Percentiles rank a stretch among this genome's conserved stretches.
Conservation (phyloP, 2,329 filamentous ascomycete genomes). For the Venturiaceae sp. region DNA sequence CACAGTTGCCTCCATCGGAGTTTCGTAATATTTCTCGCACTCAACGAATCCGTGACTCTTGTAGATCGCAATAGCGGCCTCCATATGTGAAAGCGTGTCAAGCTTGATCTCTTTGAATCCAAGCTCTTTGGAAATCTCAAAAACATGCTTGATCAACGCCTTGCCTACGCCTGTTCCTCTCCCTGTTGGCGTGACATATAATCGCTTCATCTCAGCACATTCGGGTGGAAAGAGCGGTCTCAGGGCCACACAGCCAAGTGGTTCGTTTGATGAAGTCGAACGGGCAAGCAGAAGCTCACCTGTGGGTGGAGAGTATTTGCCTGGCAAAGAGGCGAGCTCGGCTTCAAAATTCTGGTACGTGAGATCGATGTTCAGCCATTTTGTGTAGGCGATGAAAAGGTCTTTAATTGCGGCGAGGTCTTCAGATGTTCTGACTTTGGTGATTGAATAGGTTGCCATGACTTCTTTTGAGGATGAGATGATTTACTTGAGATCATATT, state of each 20-base stretch:
- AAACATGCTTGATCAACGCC: constrained; percentile 33
- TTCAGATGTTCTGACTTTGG: not conserved
- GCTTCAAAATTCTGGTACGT: constrained; percentile 45
- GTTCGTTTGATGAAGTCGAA: constrained; percentile 13
- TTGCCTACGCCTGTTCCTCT: constrained; percentile 41
- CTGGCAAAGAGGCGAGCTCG: constrained; percentile 44
- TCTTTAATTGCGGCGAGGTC: constrained; percentile 28
- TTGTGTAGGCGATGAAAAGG: constrained; percentile 30
- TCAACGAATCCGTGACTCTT: constrained; percentile 40
- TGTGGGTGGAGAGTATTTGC: constrained; percentile 38
- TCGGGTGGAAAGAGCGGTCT: constrained; percentile 25
- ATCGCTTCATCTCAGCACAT: constrained; percentile 44
- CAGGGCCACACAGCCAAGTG: constrained; percentile 42
- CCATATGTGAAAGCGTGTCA: constrained; percentile 47
- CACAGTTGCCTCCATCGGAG: constrained; percentile 41
- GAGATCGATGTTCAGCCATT: constrained; percentile 42
- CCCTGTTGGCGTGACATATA: constrained; percentile 40
- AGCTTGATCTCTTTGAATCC: constrained; percentile 45
- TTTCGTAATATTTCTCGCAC: constrained; percentile 45
- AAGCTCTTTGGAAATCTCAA: constrained; percentile 34
- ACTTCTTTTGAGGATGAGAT: not conserved
- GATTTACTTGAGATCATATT: not conserved
- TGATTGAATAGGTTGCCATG: not conserved
- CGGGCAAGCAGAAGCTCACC: constrained; percentile 42
- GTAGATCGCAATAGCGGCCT: constrained; percentile 40